phyloP scores from a whole-genome alignment of 179 eudicot genomes.

The Dionaea muscipula region DNA sequence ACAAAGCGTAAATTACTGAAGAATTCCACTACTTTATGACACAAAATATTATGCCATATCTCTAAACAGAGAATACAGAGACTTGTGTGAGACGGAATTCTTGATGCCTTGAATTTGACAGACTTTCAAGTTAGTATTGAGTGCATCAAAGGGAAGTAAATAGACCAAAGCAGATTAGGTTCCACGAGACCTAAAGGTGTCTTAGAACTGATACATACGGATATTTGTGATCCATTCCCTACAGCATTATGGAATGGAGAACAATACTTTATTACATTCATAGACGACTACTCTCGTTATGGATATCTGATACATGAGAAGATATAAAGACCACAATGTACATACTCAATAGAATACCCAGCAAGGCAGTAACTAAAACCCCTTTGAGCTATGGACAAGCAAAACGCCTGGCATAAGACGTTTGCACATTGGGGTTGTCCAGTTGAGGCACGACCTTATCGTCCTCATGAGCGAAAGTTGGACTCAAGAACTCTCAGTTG shows the following conservation, averaged over 20 bases:
- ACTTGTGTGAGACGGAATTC: not conserved
- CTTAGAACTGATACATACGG: too few species aligned
- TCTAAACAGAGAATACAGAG: not conserved
- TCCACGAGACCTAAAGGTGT: too few species aligned
- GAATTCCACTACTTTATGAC: not conserved
- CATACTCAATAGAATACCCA: not conserved
- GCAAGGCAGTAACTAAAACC: not conserved
- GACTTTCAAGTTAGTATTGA: too few species aligned
- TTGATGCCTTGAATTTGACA: not conserved
- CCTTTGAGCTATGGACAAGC: slow-evolving; percentile 3
- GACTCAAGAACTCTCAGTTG: slow-evolving; percentile 1
- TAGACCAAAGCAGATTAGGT: too few species aligned
- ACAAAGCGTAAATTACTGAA: not conserved
- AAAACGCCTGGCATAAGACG: slow-evolving; percentile 1
- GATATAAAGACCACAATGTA: not conserved
- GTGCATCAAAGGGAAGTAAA: too few species aligned
- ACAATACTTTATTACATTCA: slow-evolving; percentile 4
- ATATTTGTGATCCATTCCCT: not conserved
- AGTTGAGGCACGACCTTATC: not conserved
- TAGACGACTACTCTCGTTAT: too few species aligned
- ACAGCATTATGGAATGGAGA: not conserved
- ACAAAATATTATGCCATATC: not conserved
- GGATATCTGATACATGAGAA: not conserved
- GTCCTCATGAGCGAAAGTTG: slow-evolving; percentile 1
- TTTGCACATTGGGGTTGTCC: slow-evolving; percentile 5